Evolutionary conservation across 805 yeast genomes (phyloP).

Genomic region (Wickerhamiella spandovensis): DNA sequence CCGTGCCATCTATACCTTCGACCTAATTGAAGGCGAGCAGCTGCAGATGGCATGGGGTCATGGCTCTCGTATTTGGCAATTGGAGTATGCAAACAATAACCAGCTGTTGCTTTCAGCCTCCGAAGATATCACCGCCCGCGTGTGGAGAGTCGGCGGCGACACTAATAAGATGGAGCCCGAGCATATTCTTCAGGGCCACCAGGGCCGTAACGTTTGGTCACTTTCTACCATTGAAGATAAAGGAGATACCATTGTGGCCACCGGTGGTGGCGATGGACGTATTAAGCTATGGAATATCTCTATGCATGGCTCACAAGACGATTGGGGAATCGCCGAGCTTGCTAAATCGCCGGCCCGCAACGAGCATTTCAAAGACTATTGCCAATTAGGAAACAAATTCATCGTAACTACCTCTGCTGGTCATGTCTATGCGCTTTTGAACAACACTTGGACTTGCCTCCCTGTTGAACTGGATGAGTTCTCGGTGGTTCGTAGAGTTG

Average conservation of each 20-base stretch:
- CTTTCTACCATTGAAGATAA: slow-evolving; percentile 29
- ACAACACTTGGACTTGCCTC: neutral
- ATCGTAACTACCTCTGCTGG: slow-evolving; percentile 1
- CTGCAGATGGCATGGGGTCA: slow-evolving; percentile 93
- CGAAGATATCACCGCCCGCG: slow-evolving; percentile 76
- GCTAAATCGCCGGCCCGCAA: neutral
- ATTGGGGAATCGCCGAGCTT: neutral
- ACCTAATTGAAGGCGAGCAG: slow-evolving; percentile 39
- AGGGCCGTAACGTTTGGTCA: slow-evolving; percentile 77
- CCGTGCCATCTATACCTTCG: slow-evolving; percentile 72
- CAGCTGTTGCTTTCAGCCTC: slow-evolving; percentile 49
- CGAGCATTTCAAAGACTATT: slow-evolving; percentile 2
- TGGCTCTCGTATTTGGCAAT: slow-evolving; percentile 82
- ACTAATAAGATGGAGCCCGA: slow-evolving; percentile 29
- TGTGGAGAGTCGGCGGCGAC: slow-evolving; percentile 38
- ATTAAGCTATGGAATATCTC: slow-evolving; percentile 44
- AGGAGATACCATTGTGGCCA: slow-evolving; percentile 44
- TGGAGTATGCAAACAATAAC: slow-evolving; percentile 38
- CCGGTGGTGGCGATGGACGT: slow-evolving; percentile 93
- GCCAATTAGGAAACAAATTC: neutral
- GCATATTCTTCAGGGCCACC: slow-evolving; percentile 52
- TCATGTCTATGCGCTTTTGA: neutral
- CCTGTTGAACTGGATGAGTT: neutral
- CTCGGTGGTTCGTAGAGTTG: neutral
- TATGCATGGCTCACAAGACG: neutral